A percentile compares a stretch with the other conserved stretches of the same genome.
Evolutionary conservation across 2,329 filamentous ascomycete species (phyloP).

Genomic region (Clonostachys sp.): DNA sequence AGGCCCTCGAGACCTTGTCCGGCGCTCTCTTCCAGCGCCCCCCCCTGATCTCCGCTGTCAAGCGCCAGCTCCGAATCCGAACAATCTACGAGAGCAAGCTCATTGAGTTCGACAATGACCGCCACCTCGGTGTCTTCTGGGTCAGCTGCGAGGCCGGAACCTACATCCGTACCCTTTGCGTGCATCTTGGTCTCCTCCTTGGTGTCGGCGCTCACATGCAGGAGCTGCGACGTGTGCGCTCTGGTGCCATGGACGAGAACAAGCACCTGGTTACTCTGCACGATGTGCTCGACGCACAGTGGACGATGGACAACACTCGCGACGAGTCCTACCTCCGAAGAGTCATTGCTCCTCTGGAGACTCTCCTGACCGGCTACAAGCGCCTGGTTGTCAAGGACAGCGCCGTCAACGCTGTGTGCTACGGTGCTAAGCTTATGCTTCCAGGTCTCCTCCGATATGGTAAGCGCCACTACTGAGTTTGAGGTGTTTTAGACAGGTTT

Average conservation of each 20-base stretch:
- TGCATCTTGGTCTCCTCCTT: conserved; percentile 73
- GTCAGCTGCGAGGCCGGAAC: conserved; percentile 97
- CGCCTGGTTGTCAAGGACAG: conserved; percentile 88
- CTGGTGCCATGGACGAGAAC: conserved; percentile 90
- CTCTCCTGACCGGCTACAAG: conserved; percentile 89
- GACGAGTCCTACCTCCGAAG: conserved; percentile 89
- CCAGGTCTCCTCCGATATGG: conserved; percentile 90
- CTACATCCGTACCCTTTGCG: conserved; percentile 97
- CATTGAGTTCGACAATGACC: conserved; percentile 96
- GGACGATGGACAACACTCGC: conserved; percentile 90
- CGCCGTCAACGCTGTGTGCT: conserved; percentile 90
- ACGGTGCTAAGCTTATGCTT: conserved; percentile 98
- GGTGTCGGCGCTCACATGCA: conserved; percentile 97
- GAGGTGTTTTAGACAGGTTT: conserved; percentile 2
- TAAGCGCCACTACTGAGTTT: conserved; percentile 35
- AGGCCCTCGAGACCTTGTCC: conserved; percentile 91
- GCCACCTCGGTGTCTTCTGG: conserved; percentile 97
- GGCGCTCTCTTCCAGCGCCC: conserved; percentile 90
- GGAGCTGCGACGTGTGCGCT: conserved; percentile 89
- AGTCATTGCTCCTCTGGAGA: conserved; percentile 91
- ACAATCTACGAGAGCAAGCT: conserved; percentile 98
- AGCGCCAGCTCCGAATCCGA: conserved; percentile 96
- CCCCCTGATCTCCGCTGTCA: conserved; percentile 95
- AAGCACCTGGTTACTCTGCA: conserved; percentile 89
- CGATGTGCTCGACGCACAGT: conserved; percentile 84